A percentile compares a stretch with the other conserved stretches of the same genome.
These are phyloP conservation scores for Fusarium decemcellulare DNA, from an alignment of 2,329 filamentous ascomycete genomes.

Conservation along the genomic window DNA sequence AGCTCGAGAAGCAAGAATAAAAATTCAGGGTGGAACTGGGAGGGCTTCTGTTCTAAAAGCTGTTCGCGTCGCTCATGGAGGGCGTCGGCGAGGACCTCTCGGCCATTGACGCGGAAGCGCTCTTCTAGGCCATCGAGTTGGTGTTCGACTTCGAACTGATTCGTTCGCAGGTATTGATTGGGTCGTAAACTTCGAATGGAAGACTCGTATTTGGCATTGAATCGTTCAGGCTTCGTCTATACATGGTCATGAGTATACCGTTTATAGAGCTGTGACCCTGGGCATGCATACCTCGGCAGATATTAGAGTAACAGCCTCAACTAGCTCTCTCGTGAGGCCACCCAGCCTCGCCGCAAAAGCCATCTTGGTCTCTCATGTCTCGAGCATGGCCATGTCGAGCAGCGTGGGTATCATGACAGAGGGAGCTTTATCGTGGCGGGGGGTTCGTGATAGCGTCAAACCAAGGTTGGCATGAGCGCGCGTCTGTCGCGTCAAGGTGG, in stretches of 20 bases:
- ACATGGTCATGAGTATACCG: constrained; percentile 20
- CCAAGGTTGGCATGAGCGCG: constrained; percentile 26
- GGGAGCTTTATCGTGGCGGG: constrained; percentile 27
- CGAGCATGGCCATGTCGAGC: constrained; percentile 23
- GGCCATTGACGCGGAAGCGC: constrained; percentile 85
- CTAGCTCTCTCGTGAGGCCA: constrained; percentile 78
- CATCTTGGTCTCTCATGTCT: constrained; percentile 64
- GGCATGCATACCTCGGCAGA: constrained; percentile 61
- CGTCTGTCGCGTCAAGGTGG: constrained; percentile 43
- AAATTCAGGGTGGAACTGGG: constrained; percentile 83
- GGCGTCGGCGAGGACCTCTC: constrained; percentile 84
- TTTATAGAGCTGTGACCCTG: no score
- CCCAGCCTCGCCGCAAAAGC: constrained; percentile 77
- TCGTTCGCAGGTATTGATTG: constrained; percentile 74
- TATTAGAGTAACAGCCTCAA: constrained; percentile 73
- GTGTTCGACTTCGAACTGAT: constrained; percentile 80
- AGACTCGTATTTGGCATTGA: constrained; percentile 63
- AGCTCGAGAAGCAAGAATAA: constrained; percentile 85
- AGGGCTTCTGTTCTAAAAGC: constrained; percentile 62
- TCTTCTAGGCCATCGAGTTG: constrained; percentile 83
- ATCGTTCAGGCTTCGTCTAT: constrained; percentile 51
- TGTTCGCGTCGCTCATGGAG: constrained; percentile 72
- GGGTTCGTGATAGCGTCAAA: constrained; percentile 4
- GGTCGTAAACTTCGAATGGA: constrained; percentile 66
- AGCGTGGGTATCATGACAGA: constrained; percentile 35